These are phyloP conservation scores for Teratosphaeria pseudoeucalypti DNA, from an alignment of 2,329 filamentous ascomycete genomes.

Conservation along the genomic window DNA sequence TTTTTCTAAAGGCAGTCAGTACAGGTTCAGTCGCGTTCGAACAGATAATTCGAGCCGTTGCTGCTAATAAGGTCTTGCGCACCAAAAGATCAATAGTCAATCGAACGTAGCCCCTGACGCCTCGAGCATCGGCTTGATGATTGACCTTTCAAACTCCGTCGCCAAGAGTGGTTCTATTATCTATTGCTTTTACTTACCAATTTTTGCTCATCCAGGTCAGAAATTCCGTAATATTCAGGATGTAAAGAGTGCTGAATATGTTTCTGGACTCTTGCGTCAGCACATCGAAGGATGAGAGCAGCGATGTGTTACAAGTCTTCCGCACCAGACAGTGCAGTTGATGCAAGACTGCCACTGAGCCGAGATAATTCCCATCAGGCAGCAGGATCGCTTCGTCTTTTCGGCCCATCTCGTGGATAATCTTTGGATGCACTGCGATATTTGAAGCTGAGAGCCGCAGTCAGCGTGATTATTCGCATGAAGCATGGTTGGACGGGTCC, in stretches of 20 bases:
- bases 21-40: not conserved
- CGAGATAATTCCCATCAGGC: not conserved
- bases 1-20: not conserved
- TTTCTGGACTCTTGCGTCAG: not conserved
- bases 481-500: not conserved
- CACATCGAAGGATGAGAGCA: too few species aligned
- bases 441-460: not conserved
- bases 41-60: not conserved
- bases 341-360: not conserved
- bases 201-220: too few species aligned
- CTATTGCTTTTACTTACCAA: too few species aligned
- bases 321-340: not conserved
- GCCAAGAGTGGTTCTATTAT: too few species aligned
- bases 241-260: not conserved
- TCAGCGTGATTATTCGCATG: not conserved
- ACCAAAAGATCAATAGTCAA: too few species aligned
- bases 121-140: too few species aligned
- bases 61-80: too few species aligned
- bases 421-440: not conserved
- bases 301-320: too few species aligned
- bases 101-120: too few species aligned
- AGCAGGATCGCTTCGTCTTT: not conserved
- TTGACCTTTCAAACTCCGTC: too few species aligned
- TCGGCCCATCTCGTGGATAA: not conserved
- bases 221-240: not conserved